A percentile compares a stretch with the other conserved stretches of the same genome.
phyloP scores from a whole-genome alignment of 2,329 filamentous ascomycete species.

The Hypoxylon sp. region DNA sequence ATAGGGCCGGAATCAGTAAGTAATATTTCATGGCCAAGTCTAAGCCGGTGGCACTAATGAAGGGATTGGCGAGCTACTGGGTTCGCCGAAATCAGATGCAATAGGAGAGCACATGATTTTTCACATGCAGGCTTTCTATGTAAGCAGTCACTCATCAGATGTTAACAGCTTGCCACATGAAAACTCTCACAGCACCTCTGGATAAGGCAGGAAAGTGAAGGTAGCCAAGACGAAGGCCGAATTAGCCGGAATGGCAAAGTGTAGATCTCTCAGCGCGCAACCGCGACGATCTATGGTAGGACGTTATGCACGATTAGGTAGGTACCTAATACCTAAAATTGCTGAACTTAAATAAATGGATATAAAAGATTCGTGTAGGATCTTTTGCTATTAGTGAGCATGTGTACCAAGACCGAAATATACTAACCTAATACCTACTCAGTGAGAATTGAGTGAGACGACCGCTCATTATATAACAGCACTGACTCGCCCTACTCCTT shows the following conservation, averaged over 20 bases:
- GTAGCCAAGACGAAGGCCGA: conserved; percentile 32
- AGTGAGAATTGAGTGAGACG: too few relatives aligned
- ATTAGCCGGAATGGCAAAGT: conserved; percentile 44
- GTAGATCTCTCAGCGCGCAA: conserved; percentile 31
- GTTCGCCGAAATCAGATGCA: not conserved
- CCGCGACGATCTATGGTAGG: not conserved
- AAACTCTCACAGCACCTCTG: conserved; percentile 1
- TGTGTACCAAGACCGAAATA: too few relatives aligned
- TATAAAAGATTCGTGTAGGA: too few relatives aligned
- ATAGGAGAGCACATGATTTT: conserved; percentile 20
- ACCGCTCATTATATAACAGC: too few relatives aligned
- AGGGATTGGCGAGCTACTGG: not conserved
- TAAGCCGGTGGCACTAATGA: not conserved
- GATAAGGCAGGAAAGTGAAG: conserved; percentile 16
- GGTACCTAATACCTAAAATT: too few relatives aligned
- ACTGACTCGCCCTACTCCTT: not conserved
- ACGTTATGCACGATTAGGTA: conserved; percentile 12
- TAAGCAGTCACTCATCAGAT: conserved; percentile 9
- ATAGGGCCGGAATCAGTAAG: conserved; percentile 16
- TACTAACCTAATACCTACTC: too few relatives aligned
- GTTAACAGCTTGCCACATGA: conserved; percentile 33
- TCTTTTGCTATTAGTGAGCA: too few relatives aligned
- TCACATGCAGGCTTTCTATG: conserved; percentile 8
- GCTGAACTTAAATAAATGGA: too few relatives aligned
- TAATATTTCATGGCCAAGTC: conserved; percentile 18